Conservation (phyloP, 257 asterid genomes). For the Linderniella brevidens region DNA sequence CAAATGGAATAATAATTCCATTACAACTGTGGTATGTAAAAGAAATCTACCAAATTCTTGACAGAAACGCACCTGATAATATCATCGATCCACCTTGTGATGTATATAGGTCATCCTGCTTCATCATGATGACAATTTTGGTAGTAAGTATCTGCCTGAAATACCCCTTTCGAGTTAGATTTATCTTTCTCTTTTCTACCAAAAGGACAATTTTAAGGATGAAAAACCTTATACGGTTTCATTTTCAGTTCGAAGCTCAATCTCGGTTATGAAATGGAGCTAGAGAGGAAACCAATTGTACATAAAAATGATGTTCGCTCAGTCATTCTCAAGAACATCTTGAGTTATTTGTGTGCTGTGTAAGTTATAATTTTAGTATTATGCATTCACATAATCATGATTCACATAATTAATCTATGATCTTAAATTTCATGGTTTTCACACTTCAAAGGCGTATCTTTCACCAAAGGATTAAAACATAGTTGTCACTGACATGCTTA, state of each 20-base stretch:
- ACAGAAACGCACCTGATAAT: conserved; percentile 42
- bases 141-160: conserved; percentile 68
- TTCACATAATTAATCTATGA: no score
- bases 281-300: conserved; percentile 87
- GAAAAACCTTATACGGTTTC: conserved; percentile 61
- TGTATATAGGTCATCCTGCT: conserved; percentile 65
- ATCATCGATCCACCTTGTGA: conserved; percentile 90
- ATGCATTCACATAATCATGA: no score
- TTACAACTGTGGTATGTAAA: not conserved
- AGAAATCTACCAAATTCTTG: no score
- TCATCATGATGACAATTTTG: conserved; percentile 76
- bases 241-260: conserved; percentile 60
- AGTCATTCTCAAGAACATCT: no score
- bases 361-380: no score
- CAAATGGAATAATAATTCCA: not conserved
- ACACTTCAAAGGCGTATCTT: no score
- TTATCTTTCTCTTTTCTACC: no score
- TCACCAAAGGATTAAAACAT: no score
- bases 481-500: no score
- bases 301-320: conserved; percentile 3
- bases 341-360: no score
- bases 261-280: conserved; percentile 80
- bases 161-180: not conserved
- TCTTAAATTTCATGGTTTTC: no score
- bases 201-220: conserved; percentile 1